Evolutionary conservation across 2,329 filamentous ascomycete species (phyloP).

Genomic region (Zalaria sp.): DNA sequence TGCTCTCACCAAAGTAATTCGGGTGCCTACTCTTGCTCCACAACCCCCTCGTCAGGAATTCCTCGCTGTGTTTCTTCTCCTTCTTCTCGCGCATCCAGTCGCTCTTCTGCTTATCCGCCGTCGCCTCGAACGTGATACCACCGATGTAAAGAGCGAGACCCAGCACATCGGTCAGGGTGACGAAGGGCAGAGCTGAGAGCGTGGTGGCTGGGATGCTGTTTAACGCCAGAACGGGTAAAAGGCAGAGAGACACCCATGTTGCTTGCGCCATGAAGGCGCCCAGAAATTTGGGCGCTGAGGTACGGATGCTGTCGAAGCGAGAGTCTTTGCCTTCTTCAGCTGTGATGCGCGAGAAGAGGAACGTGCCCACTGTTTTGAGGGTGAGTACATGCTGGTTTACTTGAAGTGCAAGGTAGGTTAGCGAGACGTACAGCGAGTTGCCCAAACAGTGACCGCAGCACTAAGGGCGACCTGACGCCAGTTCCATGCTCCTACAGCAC

Average conservation of each 20-base stretch:
- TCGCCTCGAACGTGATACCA: conserved; percentile 46
- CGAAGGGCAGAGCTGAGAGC: conserved; percentile 33
- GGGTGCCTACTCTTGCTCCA: conserved; percentile 50
- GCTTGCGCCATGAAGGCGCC: conserved; percentile 48
- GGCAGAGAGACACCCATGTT: conserved; percentile 52
- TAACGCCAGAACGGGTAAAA: conserved; percentile 49
- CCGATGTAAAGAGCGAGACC: conserved; percentile 44
- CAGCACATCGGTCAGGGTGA: conserved; percentile 40
- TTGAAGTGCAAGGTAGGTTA: background rate
- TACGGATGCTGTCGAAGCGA: conserved; percentile 41
- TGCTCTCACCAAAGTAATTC: conserved; percentile 60
- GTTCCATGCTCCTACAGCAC: conserved; percentile 33
- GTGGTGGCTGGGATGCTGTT: conserved; percentile 45
- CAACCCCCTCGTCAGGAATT: conserved; percentile 49
- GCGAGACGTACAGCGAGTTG: conserved; percentile 36
- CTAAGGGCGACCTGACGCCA: conserved; percentile 47
- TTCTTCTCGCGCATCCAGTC: conserved; percentile 47
- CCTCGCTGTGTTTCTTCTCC: conserved; percentile 51
- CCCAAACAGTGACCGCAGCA: conserved; percentile 47
- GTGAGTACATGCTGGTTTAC: too few relatives aligned
- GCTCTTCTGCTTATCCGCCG: conserved; percentile 50
- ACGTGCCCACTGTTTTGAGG: conserved; percentile 40
- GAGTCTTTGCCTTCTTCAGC: conserved; percentile 43
- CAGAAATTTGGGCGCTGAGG: conserved; percentile 37
- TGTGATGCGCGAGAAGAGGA: conserved; percentile 48